Evolutionary conservation across 2,329 filamentous ascomycete genomes (phyloP).

Genomic region (Corinectria fuckeliana): DNA sequence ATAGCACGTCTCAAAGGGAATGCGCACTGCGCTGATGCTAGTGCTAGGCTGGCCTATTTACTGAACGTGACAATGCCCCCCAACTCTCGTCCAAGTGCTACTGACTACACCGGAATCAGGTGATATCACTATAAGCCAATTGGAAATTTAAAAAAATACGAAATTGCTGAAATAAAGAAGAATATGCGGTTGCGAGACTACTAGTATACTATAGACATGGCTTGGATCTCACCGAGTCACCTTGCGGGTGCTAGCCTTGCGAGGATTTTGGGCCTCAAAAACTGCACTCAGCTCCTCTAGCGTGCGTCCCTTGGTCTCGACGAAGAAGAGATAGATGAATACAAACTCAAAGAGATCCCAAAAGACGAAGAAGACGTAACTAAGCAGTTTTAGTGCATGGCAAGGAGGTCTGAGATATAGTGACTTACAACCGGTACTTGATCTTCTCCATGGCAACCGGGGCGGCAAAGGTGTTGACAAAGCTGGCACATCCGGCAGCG

Average conservation of each 20-base stretch:
- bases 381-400: not conserved
- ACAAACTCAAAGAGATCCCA: not conserved
- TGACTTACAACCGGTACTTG: not conserved
- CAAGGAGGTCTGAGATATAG: not conserved
- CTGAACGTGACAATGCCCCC: no score
- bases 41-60: no score
- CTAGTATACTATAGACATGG: not conserved
- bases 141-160: no score
- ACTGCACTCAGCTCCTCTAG: not conserved
- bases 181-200: no score
- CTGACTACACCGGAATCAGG: no score
- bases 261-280: not conserved
- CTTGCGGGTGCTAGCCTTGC: not conserved
- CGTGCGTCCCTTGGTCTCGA: not conserved
- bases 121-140: no score
- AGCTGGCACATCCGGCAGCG: conserved; percentile 19
- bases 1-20: no score
- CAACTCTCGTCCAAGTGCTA: no score
- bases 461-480: conserved; percentile 29
- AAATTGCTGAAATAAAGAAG: no score
- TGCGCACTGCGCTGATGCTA: no score
- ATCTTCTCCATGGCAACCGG: conserved; percentile 30
- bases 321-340: not conserved
- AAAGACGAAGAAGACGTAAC: not conserved
- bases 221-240: not conserved